Percentiles rank a stretch among this genome's conserved stretches.
Conservation (phyloP, 768 basidiomycete species). For the Termitomyces sp. region DNA sequence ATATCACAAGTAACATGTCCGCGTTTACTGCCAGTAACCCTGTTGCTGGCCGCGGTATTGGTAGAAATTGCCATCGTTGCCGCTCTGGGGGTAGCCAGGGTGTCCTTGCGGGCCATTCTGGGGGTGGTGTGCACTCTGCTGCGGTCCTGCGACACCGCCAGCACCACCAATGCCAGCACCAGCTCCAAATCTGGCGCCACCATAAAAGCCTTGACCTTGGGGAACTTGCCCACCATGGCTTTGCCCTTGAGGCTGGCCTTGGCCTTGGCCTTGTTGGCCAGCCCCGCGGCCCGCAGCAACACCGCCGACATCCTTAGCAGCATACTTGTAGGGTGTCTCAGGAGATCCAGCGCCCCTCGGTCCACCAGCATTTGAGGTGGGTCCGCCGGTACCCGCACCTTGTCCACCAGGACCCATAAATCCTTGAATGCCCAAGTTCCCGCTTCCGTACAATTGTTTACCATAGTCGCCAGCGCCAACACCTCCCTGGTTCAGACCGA, state of each 20-base stretch:
- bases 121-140: conserved; percentile 41
- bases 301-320: conserved; percentile 60
- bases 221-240: conserved; percentile 47
- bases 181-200: conserved; percentile 42
- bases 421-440: conserved; percentile 59
- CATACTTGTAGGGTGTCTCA: conserved; percentile 76
- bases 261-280: conserved; percentile 41
- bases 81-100: conserved; percentile 63
- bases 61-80: conserved; percentile 67
- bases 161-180: conserved; percentile 35
- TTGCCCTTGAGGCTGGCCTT: conserved; percentile 54
- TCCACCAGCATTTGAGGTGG: conserved; percentile 42
- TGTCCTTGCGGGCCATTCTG: conserved; percentile 53
- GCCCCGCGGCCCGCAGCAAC: conserved; percentile 45
- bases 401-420: conserved; percentile 66
- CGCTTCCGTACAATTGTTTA: conserved; percentile 47
- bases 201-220: conserved; percentile 52
- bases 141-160: conserved; percentile 39
- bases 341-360: conserved; percentile 60
- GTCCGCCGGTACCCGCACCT: conserved; percentile 37
- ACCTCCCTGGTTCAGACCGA: conserved; percentile 41
- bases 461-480: conserved; percentile 41
- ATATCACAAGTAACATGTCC: conserved; percentile 6
- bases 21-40: conserved; percentile 57
- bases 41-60: conserved; percentile 70